Percentiles rank a stretch among this genome's conserved stretches.
These are phyloP conservation scores for Rhododendron henanense DNA, from an alignment of 148 eudicot genomes.

Conservation along the genomic window DNA sequence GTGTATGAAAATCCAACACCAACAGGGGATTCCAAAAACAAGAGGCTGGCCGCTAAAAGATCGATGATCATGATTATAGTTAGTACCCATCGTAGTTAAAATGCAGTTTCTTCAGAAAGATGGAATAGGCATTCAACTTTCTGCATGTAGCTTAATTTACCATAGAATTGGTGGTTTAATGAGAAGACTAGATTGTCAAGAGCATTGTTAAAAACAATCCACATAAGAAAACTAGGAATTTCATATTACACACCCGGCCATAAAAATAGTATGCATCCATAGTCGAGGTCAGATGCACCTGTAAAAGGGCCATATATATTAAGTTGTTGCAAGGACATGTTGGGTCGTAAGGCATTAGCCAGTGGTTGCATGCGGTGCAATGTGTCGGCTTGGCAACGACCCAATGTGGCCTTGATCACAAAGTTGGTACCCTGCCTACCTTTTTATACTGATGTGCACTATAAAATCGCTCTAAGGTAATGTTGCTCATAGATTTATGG, in stretches of 20 bases:
- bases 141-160: not conserved
- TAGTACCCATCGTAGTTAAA: not conserved
- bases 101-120: not conserved
- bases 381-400: not conserved
- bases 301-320: not conserved
- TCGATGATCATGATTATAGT: not conserved
- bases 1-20: constrained; percentile 92
- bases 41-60: constrained; percentile 61
- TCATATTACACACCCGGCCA: too few relatives aligned
- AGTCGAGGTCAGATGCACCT: not conserved
- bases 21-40: constrained; percentile 81
- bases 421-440: not conserved
- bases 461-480: not conserved
- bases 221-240: not conserved
- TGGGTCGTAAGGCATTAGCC: not conserved
- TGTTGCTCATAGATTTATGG: not conserved
- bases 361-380: not conserved
- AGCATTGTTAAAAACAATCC: too few relatives aligned
- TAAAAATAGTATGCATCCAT: not conserved
- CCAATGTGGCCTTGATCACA: not conserved
- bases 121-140: not conserved
- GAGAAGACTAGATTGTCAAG: not conserved
- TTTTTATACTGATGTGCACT: not conserved
- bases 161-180: not conserved
- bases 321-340: not conserved